Base-by-base conservation (phyloP, 2,329 filamentous ascomycete genomes). In the Colletotrichum plurivorum region DNA sequence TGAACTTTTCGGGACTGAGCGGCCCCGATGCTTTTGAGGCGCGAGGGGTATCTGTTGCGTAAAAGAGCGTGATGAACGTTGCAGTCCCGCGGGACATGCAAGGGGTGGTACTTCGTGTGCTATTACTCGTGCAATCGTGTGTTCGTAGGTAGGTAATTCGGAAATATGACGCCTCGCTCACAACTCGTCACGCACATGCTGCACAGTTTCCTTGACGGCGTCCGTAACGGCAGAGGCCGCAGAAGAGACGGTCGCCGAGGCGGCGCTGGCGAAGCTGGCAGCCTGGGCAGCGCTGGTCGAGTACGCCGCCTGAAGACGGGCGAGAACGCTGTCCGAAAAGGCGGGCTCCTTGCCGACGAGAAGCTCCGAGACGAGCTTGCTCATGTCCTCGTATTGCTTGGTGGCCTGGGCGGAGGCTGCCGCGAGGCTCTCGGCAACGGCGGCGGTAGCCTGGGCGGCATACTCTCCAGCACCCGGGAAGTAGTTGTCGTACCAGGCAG, bases 261-360 rank as follows among this genome's bases (percentile, higher is more conserved):
- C 82, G 18, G 72, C 81, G 52, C 77, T 81, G 15, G 78, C 78
- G 18, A 80, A 69, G 67, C 82, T 85, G 12, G 84, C 84, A 8
- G 86, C 82, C 0, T 85, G 89, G 0, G 89, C 85, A 2, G 87
- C 81, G 1, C 90, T 92, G 0, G 90, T 93, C 25, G 89, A 88
- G 75, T 95, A 96, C 0, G 90, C 92, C 3, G 88, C 90, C 64
- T 89, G 88, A 13, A 97, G 85, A 59, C 92, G 88, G 60, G 84
- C 89, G 80, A 94, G 89, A 3, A 95, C 92, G 68, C 92, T 94
- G 75, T 97, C 93, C 0, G 92, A 94, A 75, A 94, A 97, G 15
- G 90, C 89, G 0, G 93, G 91, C 76, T 97, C 94, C 78, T 92
- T 94, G 61, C 93, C 94, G 48, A 87, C 81, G 15, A 97, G 84